Evolutionary conservation across 306 rosid genomes (phyloP).

Genomic region (Dryas drummondii): DNA sequence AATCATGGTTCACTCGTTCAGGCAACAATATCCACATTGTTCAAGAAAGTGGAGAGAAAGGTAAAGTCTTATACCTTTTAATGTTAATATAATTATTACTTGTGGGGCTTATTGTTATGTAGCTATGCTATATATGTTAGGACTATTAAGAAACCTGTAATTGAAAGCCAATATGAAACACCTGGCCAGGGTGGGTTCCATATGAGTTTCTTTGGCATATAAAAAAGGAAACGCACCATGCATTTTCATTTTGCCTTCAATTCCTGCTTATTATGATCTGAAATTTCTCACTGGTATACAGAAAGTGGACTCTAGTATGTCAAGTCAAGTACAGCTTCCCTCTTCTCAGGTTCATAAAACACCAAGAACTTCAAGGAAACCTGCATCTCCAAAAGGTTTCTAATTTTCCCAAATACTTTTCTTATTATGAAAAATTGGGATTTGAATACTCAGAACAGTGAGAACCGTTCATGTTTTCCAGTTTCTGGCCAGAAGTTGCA

Average conservation of each 20-base stretch:
- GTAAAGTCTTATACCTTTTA: constrained; percentile 36
- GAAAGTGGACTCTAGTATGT: constrained; percentile 21
- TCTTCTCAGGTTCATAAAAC: constrained; percentile 30
- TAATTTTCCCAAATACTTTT: constrained; percentile 16
- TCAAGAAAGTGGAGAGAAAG: constrained; percentile 82
- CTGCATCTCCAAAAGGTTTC: constrained; percentile 59
- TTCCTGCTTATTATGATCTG: constrained; percentile 1
- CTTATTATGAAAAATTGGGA: constrained; percentile 25
- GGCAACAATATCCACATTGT: constrained; percentile 73
- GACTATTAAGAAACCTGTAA: not conserved
- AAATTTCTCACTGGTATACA: constrained; percentile 16
- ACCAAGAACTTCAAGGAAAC: constrained; percentile 45
- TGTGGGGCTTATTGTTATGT: not conserved
- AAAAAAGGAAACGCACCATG: not conserved
- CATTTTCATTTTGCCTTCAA: not conserved
- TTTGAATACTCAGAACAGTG: constrained; percentile 22
- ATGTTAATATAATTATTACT: not conserved
- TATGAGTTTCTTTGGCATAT: not conserved
- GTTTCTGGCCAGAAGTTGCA: constrained; percentile 57
- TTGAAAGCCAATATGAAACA: not conserved
- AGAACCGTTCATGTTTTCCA: constrained; percentile 36
- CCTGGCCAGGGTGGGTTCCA: not conserved
- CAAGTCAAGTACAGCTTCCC: constrained; percentile 9
- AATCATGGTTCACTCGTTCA: constrained; percentile 61
- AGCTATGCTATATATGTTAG: not conserved